phyloP scores from a whole-genome alignment of 129 eudicot genomes.

The Ambrosia trifida region DNA sequence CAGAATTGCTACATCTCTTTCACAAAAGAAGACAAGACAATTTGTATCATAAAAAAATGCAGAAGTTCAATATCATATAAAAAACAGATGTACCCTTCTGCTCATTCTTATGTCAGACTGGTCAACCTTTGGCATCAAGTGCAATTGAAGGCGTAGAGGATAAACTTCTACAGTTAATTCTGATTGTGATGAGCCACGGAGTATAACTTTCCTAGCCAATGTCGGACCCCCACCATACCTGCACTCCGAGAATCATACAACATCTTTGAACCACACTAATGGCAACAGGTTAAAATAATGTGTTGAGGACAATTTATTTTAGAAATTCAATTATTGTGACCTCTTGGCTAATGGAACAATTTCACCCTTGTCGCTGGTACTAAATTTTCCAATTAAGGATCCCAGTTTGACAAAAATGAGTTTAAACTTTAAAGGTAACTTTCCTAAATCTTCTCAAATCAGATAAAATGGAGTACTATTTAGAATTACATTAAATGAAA shows the following conservation, averaged over 20 bases:
- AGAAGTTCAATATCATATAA: background rate
- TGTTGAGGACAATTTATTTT: background rate
- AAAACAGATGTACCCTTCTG: slow-evolving; percentile 64
- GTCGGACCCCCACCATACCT: slow-evolving; percentile 99
- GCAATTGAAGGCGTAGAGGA: slow-evolving; percentile 79
- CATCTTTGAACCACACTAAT: slow-evolving; percentile 2
- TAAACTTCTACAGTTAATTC: slow-evolving; percentile 90
- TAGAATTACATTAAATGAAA: background rate
- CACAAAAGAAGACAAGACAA: slow-evolving; percentile 3
- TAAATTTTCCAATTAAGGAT: slow-evolving; percentile 7
- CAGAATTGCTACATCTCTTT: background rate
- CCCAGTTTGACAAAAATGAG: background rate
- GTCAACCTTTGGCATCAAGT: slow-evolving; percentile 65
- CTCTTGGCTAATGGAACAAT: background rate
- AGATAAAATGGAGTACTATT: slow-evolving; percentile 5
- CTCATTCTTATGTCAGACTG: slow-evolving; percentile 63
- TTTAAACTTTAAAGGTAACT: background rate
- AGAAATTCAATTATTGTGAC: background rate
- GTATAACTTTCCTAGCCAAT: slow-evolving; percentile 76
- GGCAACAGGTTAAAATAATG: background rate
- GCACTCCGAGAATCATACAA: slow-evolving; percentile 24
- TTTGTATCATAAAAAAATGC: background rate
- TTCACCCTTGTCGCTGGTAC: background rate
- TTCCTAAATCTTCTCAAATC: slow-evolving; percentile 7
- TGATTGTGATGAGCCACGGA: slow-evolving; percentile 75